A percentile compares a stretch with the other conserved stretches of the same genome.
Evolutionary conservation across 768 basidiomycete genomes (phyloP).

Genomic region (Calocybe cyanea): DNA sequence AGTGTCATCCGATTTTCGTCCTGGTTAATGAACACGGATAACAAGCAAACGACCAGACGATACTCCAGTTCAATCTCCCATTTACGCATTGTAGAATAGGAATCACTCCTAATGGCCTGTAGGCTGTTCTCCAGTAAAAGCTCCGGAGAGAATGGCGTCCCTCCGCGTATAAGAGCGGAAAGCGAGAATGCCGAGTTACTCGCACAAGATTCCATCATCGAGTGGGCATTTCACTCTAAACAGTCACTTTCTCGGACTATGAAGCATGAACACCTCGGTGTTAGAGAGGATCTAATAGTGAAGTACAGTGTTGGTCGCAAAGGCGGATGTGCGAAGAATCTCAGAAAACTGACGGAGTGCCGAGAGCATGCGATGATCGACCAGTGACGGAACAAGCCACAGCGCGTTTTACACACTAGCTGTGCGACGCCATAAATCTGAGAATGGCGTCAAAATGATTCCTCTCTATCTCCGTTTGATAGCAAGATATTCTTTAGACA

Average conservation of each 20-base stretch:
- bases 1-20: too few relatives aligned
- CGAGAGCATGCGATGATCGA: constrained; percentile 1
- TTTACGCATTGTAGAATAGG: too few relatives aligned
- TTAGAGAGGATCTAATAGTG: constrained; percentile 5
- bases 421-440: not conserved
- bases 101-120: too few relatives aligned
- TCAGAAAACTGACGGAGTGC: constrained; percentile 5
- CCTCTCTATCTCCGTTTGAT: constrained; percentile 3
- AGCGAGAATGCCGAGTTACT: constrained; percentile 2
- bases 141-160: too few relatives aligned
- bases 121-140: too few relatives aligned
- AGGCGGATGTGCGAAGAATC: not conserved
- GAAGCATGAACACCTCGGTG: constrained; percentile 1
- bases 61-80: too few relatives aligned
- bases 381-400: not conserved
- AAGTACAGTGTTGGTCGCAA: not conserved
- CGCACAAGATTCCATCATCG: not conserved
- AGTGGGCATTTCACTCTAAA: not conserved
- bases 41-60: too few relatives aligned
- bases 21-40: too few relatives aligned
- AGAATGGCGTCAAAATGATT: not conserved
- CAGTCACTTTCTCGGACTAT: constrained; percentile 1
- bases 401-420: not conserved
- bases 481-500: too few relatives aligned
- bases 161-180: constrained; percentile 6